These are phyloP conservation scores for Aspergillus campestris DNA, from an alignment of 495 filamentous ascomycete species.

Conservation along the genomic window DNA sequence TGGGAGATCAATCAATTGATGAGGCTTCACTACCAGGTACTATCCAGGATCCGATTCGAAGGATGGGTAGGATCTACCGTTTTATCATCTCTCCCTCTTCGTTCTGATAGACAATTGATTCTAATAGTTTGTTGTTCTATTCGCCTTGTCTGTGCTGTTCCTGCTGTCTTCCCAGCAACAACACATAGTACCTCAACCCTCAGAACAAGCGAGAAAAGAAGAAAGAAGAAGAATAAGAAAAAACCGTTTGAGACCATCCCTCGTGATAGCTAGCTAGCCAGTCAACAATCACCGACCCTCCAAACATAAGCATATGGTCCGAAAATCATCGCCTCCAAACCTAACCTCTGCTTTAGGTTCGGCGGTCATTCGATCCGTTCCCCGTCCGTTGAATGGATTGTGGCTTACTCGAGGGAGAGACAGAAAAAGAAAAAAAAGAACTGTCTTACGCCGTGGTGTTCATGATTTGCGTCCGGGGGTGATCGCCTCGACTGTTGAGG, in stretches of 20 bases:
- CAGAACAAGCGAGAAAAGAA: no score
- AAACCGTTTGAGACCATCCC: no score
- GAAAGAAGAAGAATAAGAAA: background rate
- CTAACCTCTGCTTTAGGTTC: slow-evolving; percentile 21
- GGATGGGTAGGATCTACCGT: slow-evolving; percentile 2
- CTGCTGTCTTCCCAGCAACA: no score
- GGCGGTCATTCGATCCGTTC: slow-evolving; percentile 33
- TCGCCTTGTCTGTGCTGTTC: background rate
- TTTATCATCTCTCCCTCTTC: slow-evolving; percentile 1
- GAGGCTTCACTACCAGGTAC: slow-evolving; percentile 4
- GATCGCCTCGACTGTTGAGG: slow-evolving; percentile 7
- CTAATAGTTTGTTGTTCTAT: background rate
- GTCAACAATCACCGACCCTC: no score
- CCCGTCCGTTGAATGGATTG: slow-evolving; percentile 18
- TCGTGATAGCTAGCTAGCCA: no score
- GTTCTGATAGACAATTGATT: background rate
- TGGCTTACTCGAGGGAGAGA: slow-evolving; percentile 2
- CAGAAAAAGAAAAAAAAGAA: background rate
- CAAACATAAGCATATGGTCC: slow-evolving; percentile 4
- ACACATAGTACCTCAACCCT: no score
- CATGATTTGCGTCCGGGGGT: slow-evolving; percentile 6
- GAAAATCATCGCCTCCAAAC: slow-evolving; percentile 4
- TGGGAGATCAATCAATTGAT: slow-evolving; percentile 4
- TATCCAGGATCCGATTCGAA: background rate
- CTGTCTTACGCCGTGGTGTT: background rate